Conservation (phyloP, 176 grass and related monocot genomes). For the Microstegium vimineum region DNA sequence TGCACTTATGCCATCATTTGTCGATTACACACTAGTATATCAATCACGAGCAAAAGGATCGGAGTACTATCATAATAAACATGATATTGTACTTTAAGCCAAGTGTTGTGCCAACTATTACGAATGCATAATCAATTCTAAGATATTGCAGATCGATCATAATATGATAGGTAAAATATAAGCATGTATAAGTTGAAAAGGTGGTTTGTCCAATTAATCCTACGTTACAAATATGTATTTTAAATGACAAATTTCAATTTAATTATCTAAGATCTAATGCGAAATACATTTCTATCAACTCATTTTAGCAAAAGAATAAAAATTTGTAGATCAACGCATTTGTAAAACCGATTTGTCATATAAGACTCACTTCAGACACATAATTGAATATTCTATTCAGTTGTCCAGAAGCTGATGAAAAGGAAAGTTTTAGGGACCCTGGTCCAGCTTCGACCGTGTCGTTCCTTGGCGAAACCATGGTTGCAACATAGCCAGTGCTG, state of each 20-base stretch:
- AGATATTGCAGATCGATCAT: neutral
- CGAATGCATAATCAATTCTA: neutral
- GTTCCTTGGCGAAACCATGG: constrained; percentile 39
- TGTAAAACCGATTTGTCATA: neutral
- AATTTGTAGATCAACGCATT: neutral
- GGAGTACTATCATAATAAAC: neutral
- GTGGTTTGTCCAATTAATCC: neutral
- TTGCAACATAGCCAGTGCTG: constrained; percentile 29
- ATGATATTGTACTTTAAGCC: neutral
- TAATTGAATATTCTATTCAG: constrained; percentile 61
- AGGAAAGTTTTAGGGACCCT: constrained; percentile 81
- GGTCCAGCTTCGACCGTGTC: constrained; percentile 72
- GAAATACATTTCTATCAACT: neutral
- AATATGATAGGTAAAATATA: neutral
- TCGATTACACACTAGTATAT: neutral
- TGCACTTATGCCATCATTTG: no score
- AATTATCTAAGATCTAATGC: neutral
- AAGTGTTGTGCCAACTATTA: neutral
- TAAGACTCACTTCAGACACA: constrained; percentile 57
- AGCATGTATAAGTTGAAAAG: neutral
- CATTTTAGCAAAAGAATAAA: neutral
- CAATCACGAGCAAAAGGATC: neutral
- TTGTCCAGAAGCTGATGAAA: constrained; percentile 67
- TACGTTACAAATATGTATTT: neutral
- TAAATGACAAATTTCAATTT: neutral